Percentiles rank a stretch among this genome's conserved stretches.
These are phyloP conservation scores for Trametes versicolor DNA, from an alignment of 1,284 basidiomycete species.

Conservation along the genomic window DNA sequence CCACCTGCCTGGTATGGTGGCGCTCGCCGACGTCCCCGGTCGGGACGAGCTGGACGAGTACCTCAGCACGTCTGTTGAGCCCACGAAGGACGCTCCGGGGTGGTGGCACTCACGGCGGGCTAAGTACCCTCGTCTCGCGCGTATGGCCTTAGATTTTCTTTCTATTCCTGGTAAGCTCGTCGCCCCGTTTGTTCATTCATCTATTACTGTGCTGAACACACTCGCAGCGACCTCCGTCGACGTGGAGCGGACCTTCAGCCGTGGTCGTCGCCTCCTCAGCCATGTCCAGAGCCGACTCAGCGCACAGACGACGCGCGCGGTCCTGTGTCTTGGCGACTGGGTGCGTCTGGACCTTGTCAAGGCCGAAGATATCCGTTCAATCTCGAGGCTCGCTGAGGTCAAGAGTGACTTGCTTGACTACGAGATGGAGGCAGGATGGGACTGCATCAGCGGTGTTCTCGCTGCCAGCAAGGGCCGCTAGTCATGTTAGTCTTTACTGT, in stretches of 20 bases:
- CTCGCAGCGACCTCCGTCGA: constrained; percentile 42
- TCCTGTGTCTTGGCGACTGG: constrained; percentile 47
- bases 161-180: constrained; percentile 44
- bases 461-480: too few relatives aligned
- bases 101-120: constrained; percentile 44
- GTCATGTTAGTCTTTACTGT: too few relatives aligned
- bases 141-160: constrained; percentile 46
- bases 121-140: constrained; percentile 42
- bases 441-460: neutral
- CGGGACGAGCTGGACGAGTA: constrained; percentile 39
- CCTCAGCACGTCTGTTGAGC: constrained; percentile 34
- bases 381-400: neutral
- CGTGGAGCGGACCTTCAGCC: constrained; percentile 46
- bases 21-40: neutral
- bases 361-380: neutral
- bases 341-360: neutral
- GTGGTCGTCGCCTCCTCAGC: constrained; percentile 42
- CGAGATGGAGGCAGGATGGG: neutral
- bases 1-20: constrained; percentile 3
- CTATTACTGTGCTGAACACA: neutral
- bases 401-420: neutral
- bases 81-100: constrained; percentile 34
- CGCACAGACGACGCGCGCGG: constrained; percentile 40
- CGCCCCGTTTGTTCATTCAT: neutral
- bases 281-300: constrained; percentile 44